A percentile compares a stretch with the other conserved stretches of the same genome.
Conservation (phyloP, 371 early-diverging fungal genomes). For the Apophysomyces ossiformis region DNA sequence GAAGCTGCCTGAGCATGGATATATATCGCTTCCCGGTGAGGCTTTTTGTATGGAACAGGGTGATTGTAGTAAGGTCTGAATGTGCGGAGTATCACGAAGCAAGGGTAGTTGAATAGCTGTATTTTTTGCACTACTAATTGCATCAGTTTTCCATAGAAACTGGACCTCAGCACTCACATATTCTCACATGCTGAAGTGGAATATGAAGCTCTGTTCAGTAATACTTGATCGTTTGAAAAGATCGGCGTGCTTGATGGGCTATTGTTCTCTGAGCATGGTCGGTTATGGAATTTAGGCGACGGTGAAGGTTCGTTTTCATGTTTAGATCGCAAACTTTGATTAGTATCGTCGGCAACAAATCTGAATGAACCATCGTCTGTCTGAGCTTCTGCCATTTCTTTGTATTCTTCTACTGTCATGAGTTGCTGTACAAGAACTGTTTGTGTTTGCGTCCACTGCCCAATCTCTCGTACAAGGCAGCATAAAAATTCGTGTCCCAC, state of each 20-base stretch:
- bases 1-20: constrained; percentile 13
- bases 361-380: background rate
- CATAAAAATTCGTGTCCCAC: constrained; percentile 20
- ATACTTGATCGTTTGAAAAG: background rate
- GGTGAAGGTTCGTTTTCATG: constrained; percentile 3
- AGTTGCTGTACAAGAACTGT: constrained; percentile 20
- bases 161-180: background rate
- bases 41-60: constrained; percentile 13
- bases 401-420: constrained; percentile 21
- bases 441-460: constrained; percentile 18
- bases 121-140: constrained; percentile 10
- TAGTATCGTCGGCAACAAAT: background rate
- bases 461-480: constrained; percentile 18
- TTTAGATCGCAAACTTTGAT: background rate
- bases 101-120: constrained; percentile 3
- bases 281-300: background rate
- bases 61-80: constrained; percentile 14
- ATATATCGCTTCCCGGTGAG: background rate
- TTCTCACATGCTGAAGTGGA: background rate
- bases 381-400: constrained; percentile 5
- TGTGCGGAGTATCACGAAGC: constrained; percentile 18
- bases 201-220: constrained; percentile 7
- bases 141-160: background rate
- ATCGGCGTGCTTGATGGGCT: background rate
- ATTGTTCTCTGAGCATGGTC: background rate